Evolutionary conservation across 2,329 filamentous ascomycete species (phyloP), one percentile per base, ranked within the genome.

Genomic region (Aspergillus terreus): DNA sequence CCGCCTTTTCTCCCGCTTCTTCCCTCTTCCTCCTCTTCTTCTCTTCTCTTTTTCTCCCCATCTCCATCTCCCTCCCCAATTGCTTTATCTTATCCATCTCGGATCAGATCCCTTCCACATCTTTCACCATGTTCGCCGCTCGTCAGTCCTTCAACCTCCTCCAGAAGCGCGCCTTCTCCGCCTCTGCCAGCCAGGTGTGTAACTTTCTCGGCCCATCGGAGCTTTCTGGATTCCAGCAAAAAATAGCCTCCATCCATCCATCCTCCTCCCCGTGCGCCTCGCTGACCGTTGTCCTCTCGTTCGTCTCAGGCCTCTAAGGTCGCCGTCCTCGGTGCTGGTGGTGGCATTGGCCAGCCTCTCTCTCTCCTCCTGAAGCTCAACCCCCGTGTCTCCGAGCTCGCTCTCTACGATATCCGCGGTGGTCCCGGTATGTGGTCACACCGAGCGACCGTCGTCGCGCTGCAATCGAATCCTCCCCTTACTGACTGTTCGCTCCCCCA

Each of bases 351-450:
- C 76, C 94, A 99, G 76, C 94, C 94, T 70, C 82, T 99, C 69
- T 99, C 94, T 54, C 88, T 99, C 63, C 87, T 99, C 71, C 84
- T 99, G 77, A 99, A 99, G 90, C 86, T 96, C 74, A 97, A 96
- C 87, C 90, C 92, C 66, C 84, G 89, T 71, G 92, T 97, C 66
- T 87, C 84, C 68, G 86, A 96, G 76, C 89, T 99, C 68, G 89
- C 92, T 60, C 89, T 99, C 70, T 99, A 97, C 82, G 94, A 99
- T 79, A 95, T 99, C 80, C 88, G 89, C 70, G 87, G 91, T 70
- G 92, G 82, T 69, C 92, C 92, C 73, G 92, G 91, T 95, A 85
- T 61, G 85, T 80, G 49, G 7, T 52, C 46, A 51, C 51, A 40
- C 15, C 46, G 49, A 32, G 36, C 45, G 36, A 17, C 35, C 27